Evolutionary conservation across 768 basidiomycete genomes (phyloP), one percentile per base, ranked within the genome.

Genomic region (Russula ochroleuca): DNA sequence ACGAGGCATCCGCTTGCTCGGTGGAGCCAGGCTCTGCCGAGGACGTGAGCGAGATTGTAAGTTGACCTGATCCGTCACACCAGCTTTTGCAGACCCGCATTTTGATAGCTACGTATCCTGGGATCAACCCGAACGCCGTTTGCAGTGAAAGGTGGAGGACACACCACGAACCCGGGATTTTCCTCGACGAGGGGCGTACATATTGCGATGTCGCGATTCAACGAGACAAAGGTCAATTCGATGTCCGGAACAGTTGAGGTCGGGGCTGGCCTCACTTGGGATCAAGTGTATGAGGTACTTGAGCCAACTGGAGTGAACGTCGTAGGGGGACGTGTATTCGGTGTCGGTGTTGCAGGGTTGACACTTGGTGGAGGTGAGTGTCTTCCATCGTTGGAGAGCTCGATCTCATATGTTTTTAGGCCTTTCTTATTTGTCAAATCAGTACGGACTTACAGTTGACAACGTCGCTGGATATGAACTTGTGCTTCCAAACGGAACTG

Each of bases 361-460:
- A 33, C 31, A 31, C 41, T 57, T 21, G 56, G 56, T 21, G 71
- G 71, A 25, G 69, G 70, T 69, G 38, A 21, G 63, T 43, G 8
- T 53, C 5, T 37, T 17, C 17, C 2, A 6, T 52, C n/a, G 3
- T 54, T 5, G 14, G 21, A 8, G 37, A 23, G 21, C 35, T 23
- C 1, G 2, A 54, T 14, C 21, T 69, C 25, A 69, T 66, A 19
- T 52, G 6, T 5, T 5, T 11, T 43, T 10, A 61, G 76, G 77
- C 28, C 5, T 5, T 77, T 71, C 59, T 72, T 74, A 0, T 53
- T 64, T 48, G 52, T 73, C 70, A 5, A 75, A 70, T 52, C 69
- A 72, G 45, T 70, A 70, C 53, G 75, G 77, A 8, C 63, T 77
- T 35, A 70, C 70, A 0, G 67, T 77, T 33, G 76, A 77, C 65